phyloP scores from a whole-genome alignment of 176 grass and related monocot genomes.

The Tuctoria greenei region DNA sequence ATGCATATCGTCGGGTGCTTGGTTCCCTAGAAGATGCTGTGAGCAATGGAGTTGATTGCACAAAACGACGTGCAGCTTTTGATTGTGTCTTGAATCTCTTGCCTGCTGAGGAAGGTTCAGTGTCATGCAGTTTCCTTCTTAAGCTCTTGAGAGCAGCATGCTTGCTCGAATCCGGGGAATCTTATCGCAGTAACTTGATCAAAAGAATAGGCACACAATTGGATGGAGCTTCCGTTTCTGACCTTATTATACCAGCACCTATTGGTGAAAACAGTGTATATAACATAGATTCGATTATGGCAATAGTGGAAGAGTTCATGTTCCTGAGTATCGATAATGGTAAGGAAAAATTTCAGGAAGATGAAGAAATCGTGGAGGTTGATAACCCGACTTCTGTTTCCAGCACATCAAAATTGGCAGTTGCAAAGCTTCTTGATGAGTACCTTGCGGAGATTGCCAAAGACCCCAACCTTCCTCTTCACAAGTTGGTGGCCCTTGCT shows the following conservation, averaged over 20 bases:
- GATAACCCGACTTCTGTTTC: constrained; percentile 49
- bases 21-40: constrained; percentile 61
- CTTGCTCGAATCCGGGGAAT: constrained; percentile 58
- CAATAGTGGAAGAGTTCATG: constrained; percentile 72
- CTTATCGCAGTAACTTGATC: constrained; percentile 46
- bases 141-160: constrained; percentile 78
- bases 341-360: constrained; percentile 35
- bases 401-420: constrained; percentile 50
- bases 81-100: constrained; percentile 75
- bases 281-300: constrained; percentile 60
- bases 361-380: constrained; percentile 74
- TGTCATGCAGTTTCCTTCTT: constrained; percentile 86
- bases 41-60: constrained; percentile 54
- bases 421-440: constrained; percentile 80
- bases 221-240: constrained; percentile 76
- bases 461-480: constrained; percentile 76
- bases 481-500: constrained; percentile 74
- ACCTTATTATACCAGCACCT: constrained; percentile 70
- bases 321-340: constrained; percentile 37
- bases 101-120: constrained; percentile 59
- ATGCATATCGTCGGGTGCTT: constrained; percentile 63
- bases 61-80: constrained; percentile 41
- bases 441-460: constrained; percentile 89
- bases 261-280: constrained; percentile 37
- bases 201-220: constrained; percentile 73